These are phyloP conservation scores for Hansfordia pulvinata DNA, from an alignment of 2,329 filamentous ascomycete species.

Conservation along the genomic window DNA sequence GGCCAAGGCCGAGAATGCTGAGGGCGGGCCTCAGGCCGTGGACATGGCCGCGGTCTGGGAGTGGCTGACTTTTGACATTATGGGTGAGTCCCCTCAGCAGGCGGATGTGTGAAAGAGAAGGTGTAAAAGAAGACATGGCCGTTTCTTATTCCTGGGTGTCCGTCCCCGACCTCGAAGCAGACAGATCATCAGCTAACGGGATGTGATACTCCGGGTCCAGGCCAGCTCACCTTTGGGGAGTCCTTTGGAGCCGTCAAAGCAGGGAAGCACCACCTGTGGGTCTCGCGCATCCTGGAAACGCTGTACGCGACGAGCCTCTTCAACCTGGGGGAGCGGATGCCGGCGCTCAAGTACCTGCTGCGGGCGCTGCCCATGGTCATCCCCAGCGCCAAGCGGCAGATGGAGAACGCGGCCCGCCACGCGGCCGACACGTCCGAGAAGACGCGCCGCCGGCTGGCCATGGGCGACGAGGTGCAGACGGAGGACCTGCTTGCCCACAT, in stretches of 20 bases:
- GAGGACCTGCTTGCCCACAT: slow-evolving; percentile 7
- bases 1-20: background rate
- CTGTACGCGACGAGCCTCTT: slow-evolving; percentile 3
- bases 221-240: slow-evolving; percentile 8
- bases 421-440: slow-evolving; percentile 5
- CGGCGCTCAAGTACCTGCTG: slow-evolving; percentile 4
- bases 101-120: no score
- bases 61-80: slow-evolving; percentile 13
- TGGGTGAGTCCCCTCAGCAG: slow-evolving; percentile 3
- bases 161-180: no score
- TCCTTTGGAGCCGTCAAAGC: slow-evolving; percentile 7
- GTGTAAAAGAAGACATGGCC: no score
- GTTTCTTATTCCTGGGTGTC: no score
- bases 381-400: slow-evolving; percentile 1
- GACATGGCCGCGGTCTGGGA: slow-evolving; percentile 8
- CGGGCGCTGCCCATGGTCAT: slow-evolving; percentile 4
- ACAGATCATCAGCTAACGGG: background rate
- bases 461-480: slow-evolving; percentile 5
- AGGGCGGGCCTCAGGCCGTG: slow-evolving; percentile 5
- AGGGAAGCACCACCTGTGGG: slow-evolving; percentile 6
- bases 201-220: slow-evolving; percentile 3
- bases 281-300: slow-evolving; percentile 5
- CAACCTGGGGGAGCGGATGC: slow-evolving; percentile 5
- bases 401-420: slow-evolving; percentile 3
- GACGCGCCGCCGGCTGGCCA: slow-evolving; percentile 4